phyloP scores from a whole-genome alignment of 2,329 filamentous ascomycete species.

The Penicillium sp. region DNA sequence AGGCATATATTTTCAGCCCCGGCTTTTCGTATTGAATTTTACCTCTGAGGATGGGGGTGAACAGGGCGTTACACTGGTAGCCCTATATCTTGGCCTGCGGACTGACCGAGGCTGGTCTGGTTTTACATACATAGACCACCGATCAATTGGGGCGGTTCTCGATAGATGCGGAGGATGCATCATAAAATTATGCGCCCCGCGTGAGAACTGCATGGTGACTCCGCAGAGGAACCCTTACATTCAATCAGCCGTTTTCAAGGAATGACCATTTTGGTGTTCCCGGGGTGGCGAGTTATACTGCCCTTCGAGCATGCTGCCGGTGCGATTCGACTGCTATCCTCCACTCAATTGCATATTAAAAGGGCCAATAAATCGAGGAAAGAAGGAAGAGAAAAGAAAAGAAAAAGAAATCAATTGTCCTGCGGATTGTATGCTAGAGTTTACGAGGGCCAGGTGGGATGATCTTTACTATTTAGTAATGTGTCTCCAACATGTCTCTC shows the following conservation, averaged over 20 bases:
- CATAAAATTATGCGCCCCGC: background rate
- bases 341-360: too few relatives aligned
- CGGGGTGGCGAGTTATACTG: background rate
- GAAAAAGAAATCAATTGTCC: too few relatives aligned
- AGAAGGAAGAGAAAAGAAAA: too few relatives aligned
- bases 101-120: background rate
- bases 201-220: background rate
- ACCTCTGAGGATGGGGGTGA: background rate
- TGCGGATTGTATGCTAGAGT: too few relatives aligned
- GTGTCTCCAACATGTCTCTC: too few relatives aligned
- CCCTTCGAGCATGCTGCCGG: background rate
- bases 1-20: background rate
- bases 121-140: background rate
- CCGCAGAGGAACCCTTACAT: background rate
- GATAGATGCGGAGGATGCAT: background rate
- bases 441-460: too few relatives aligned
- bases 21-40: background rate
- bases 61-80: background rate
- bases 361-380: too few relatives aligned
- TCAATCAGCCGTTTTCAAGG: background rate
- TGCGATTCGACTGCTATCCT: background rate
- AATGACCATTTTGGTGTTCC: background rate
- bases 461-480: too few relatives aligned
- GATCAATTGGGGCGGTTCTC: background rate
- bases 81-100: constrained; percentile 1